phyloP scores from a whole-genome alignment of 2,329 filamentous ascomycete genomes.

The Ophiostoma fasciatum region DNA sequence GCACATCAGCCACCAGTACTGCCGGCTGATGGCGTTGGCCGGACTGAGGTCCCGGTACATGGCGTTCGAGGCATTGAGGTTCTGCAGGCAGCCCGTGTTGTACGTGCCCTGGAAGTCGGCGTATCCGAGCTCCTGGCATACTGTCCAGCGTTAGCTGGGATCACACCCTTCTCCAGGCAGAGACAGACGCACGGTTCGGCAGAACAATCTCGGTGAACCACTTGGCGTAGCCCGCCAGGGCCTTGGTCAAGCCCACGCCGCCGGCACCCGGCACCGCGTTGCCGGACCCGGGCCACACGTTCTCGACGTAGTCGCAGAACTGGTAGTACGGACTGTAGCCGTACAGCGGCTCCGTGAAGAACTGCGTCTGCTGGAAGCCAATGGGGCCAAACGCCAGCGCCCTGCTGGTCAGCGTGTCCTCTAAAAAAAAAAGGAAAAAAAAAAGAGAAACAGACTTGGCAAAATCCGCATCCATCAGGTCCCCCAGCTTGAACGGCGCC shows the following conservation, averaged over 20 bases:
- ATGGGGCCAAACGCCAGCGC: slow-evolving; percentile 40
- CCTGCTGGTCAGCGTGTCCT: slow-evolving; percentile 17
- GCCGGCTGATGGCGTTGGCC: slow-evolving; percentile 29
- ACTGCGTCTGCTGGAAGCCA: slow-evolving; percentile 32
- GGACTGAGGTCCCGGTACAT: slow-evolving; percentile 22
- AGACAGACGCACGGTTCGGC: slow-evolving; percentile 18
- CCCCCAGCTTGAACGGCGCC: slow-evolving; percentile 30
- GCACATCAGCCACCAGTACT: slow-evolving; percentile 42
- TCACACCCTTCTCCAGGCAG: too few relatives aligned
- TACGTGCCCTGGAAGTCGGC: slow-evolving; percentile 15
- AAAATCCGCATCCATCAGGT: slow-evolving; percentile 30
- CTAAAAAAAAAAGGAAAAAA: background rate
- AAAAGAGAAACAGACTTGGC: slow-evolving; percentile 14
- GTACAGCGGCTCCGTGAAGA: slow-evolving; percentile 23
- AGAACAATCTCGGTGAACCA: slow-evolving; percentile 28
- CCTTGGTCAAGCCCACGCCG: slow-evolving; percentile 37
- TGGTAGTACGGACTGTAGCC: slow-evolving; percentile 25
- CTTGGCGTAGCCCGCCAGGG: slow-evolving; percentile 35
- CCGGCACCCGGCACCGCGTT: slow-evolving; percentile 27
- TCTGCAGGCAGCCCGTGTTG: slow-evolving; percentile 31
- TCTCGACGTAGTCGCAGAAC: slow-evolving; percentile 36
- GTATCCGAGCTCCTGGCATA: slow-evolving; percentile 28
- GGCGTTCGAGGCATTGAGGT: slow-evolving; percentile 29
- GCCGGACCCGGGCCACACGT: slow-evolving; percentile 22
- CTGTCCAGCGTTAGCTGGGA: background rate